Evolutionary conservation across 2,329 filamentous ascomycete species (phyloP), one percentile per base, ranked within the genome.

Genomic region (Colletotrichum paranaense): DNA sequence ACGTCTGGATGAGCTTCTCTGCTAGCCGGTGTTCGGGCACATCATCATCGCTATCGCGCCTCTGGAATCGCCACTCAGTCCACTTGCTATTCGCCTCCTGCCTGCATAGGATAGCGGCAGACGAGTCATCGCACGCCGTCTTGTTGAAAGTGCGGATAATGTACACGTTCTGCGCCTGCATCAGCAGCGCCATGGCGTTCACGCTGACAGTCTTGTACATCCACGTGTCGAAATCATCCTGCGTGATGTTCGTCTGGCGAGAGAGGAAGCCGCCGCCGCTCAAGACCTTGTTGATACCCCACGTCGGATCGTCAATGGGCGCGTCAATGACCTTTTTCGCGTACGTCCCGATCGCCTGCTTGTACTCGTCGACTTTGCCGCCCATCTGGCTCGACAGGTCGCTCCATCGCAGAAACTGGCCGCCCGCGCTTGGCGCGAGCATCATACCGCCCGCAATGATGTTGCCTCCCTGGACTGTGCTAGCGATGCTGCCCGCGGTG

Each of bases 191-290:
- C 30, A 70, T 70, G 19, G 67, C 67, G 30, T 70, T 70, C 8
- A 42, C 12, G 22, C 28, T 35, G 12, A 70, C 16, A 22, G 53
- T 38, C 22, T 26, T 6, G 12, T 67, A 70, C 67, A 70, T 70
- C 67, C 67, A 70, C 7, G 6, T 38, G 22, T 70, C 62, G 38
- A 70, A 14, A 22, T 70, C 67, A 19, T 66, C 62, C 19, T 67
- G 67, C 0, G 67, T 70, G 38, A 70, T 11, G 42, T 70, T 70
- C 5, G 3, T 38, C 28, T 28, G 28, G 53, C 67, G 67, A 3
- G 16, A 6, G 16, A 70, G 67, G 53, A 38, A 70, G 19, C 1
- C 8, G 42, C 67, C 67, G 8, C 38, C 53, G 5, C 24, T 11
- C 4, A 70, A 11, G 16, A 59, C 30, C 8, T 16, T 59, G 30